A percentile compares a stretch with the other conserved stretches of the same genome.
phyloP scores from a whole-genome alignment of 768 basidiomycete species.

The Amylocystis lapponica region DNA sequence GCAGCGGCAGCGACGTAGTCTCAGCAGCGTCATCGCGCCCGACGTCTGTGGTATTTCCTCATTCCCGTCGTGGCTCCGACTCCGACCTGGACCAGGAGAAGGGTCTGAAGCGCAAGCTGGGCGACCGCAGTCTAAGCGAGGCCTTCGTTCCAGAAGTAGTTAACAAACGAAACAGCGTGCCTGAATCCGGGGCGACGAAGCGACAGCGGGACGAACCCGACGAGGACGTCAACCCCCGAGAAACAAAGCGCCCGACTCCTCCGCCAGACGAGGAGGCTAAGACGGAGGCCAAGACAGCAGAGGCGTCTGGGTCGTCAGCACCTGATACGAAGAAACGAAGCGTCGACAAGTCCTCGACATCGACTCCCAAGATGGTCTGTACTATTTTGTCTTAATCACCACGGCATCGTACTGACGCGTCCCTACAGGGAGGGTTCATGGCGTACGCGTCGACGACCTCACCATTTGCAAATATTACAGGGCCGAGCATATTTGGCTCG shows the following conservation, averaged over 20 bases:
- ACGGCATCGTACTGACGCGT: slow-evolving; percentile 1
- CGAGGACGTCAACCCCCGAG: slow-evolving; percentile 51
- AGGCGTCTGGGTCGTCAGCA: not conserved
- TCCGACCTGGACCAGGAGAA: slow-evolving; percentile 42
- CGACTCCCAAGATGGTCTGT: slow-evolving; percentile 45
- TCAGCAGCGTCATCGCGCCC: no score
- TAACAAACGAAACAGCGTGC: slow-evolving; percentile 2
- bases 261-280: slow-evolving; percentile 48
- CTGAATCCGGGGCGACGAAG: slow-evolving; percentile 39
- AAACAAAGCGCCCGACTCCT: slow-evolving; percentile 50
- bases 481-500: slow-evolving; percentile 47
- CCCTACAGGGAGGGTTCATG: slow-evolving; percentile 62
- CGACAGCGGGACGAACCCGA: slow-evolving; percentile 59
- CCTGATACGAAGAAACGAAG: not conserved
- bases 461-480: slow-evolving; percentile 70
- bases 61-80: slow-evolving; percentile 17
- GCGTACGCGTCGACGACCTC: slow-evolving; percentile 72
- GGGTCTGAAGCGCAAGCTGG: slow-evolving; percentile 63
- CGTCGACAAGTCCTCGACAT: slow-evolving; percentile 15
- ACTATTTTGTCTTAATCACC: slow-evolving; percentile 7
- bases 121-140: slow-evolving; percentile 61
- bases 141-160: slow-evolving; percentile 24
- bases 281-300: slow-evolving; percentile 6
- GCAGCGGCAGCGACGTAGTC: no score
- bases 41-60: slow-evolving; percentile 1